These are phyloP conservation scores for Mortierella sp. DNA, from an alignment of 371 early-diverging fungal genomes.

Conservation along the genomic window DNA sequence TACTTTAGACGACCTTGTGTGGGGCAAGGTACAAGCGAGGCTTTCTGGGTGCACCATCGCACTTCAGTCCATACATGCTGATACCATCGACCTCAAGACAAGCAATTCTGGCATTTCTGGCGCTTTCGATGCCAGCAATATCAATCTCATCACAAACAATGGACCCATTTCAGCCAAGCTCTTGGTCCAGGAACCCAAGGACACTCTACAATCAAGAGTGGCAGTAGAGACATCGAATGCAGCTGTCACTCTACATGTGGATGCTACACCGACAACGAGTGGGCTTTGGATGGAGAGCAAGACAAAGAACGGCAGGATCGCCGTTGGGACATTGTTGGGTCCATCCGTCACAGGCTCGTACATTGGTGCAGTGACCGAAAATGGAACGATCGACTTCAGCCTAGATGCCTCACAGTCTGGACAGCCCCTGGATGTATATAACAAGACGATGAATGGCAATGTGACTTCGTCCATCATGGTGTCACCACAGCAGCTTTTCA, in stretches of 20 bases:
- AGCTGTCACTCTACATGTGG: constrained; percentile 33
- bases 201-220: constrained; percentile 23
- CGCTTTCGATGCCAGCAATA: constrained; percentile 26
- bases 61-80: constrained; percentile 33
- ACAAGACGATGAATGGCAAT: constrained; percentile 32
- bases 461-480: constrained; percentile 45
- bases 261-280: constrained; percentile 20
- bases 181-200: constrained; percentile 9
- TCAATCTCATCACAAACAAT: constrained; percentile 26
- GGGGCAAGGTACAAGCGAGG: constrained; percentile 14
- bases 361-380: constrained; percentile 16
- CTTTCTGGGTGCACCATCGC: constrained; percentile 32
- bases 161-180: constrained; percentile 39
- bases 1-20: constrained; percentile 17
- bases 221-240: constrained; percentile 27
- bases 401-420: constrained; percentile 45
- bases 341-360: constrained; percentile 11
- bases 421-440: constrained; percentile 35
- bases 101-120: constrained; percentile 35
- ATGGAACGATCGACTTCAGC: constrained; percentile 42
- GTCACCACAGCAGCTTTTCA: constrained; percentile 27
- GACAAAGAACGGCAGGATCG: constrained; percentile 41
- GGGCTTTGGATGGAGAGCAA: constrained; percentile 33
- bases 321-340: constrained; percentile 33
- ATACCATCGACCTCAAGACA: constrained; percentile 30